phyloP scores from a whole-genome alignment of 108 stramenopile species.

The Cyclotella distinguenda region DNA sequence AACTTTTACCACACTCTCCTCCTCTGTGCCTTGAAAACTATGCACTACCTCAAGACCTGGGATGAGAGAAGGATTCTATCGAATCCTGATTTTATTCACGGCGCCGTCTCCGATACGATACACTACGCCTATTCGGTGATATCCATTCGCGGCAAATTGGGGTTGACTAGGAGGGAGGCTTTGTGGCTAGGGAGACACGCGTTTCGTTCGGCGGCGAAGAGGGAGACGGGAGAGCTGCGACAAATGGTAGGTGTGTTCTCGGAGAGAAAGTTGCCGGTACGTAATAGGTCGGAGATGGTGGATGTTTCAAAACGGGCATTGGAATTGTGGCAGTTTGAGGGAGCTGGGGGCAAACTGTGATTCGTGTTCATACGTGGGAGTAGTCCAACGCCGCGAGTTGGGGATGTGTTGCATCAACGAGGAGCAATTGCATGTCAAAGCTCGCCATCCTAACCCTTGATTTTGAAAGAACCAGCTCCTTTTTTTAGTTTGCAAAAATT shows the following conservation, averaged over 20 bases:
- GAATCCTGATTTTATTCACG: conserved; percentile 24
- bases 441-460: too few species aligned
- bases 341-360: too few species aligned
- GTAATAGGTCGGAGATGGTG: conserved; percentile 8
- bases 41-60: conserved; percentile 49
- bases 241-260: conserved; percentile 7
- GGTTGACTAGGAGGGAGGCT: conserved; percentile 23
- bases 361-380: too few species aligned
- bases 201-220: conserved; percentile 13
- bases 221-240: neutral
- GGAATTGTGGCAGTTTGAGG: neutral
- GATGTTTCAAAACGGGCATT: conserved; percentile 1
- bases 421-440: too few species aligned
- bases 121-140: conserved; percentile 26
- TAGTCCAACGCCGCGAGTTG: too few species aligned
- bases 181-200: conserved; percentile 37
- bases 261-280: neutral
- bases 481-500: too few species aligned
- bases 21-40: conserved; percentile 64
- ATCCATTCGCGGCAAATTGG: neutral
- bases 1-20: conserved; percentile 79
- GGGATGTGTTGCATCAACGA: too few species aligned
- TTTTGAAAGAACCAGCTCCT: too few species aligned
- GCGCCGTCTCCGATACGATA: conserved; percentile 35
- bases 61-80: neutral